Base-by-base conservation (phyloP, 1,284 basidiomycete species). In the Rugosomyces carneus region DNA sequence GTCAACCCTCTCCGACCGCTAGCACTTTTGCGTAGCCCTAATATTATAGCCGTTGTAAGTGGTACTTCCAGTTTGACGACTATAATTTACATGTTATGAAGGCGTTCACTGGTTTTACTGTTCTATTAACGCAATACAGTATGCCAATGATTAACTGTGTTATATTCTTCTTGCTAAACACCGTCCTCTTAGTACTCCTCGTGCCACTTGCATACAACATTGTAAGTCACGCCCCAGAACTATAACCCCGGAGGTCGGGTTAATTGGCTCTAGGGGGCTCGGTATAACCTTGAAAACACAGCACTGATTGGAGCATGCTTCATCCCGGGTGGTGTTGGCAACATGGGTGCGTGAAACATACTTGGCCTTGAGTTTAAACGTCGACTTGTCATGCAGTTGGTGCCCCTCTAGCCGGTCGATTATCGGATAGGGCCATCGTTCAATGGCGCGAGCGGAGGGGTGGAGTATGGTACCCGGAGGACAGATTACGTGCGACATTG, bases 271-370 rank as follows among this genome's bases (percentile, higher is more conserved):
- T 32, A 55, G 53, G 53, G 53, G 3, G 26, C 18, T 13, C 44
- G 40, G 21, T 55, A 55, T 44, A 53, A 58, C 8, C 64, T 69
- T 19, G 59, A 52, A 1, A 68, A 61, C 29, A 53, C 64, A 47
- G 61, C 65, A 1, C 37, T 65, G 7, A 61, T 69, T 20, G 67
- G 67, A 2, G 61, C 61, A 3, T 69, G 64, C 48, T 67, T 68
- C 50, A 38, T 68, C 10, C 63, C 65, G 15, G 52, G 52, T 10
- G 67, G 66, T 1, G 32, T 67, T n/a, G 67, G 67, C 9, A 66
- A 65, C 46, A 61, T 67, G 53, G 53, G 67, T 68, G 39, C 19
- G 64, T 27, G 47, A 3, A 16, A 11, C 7, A n/a, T n/a, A 13
- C 21, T n/a, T 36, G 15, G n/a, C 10, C 18, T 40, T 23, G 20